Evolutionary conservation across 495 filamentous ascomycete genomes (phyloP), one percentile per base, ranked within the genome.

Genomic region (Gamarada debralockiae): DNA sequence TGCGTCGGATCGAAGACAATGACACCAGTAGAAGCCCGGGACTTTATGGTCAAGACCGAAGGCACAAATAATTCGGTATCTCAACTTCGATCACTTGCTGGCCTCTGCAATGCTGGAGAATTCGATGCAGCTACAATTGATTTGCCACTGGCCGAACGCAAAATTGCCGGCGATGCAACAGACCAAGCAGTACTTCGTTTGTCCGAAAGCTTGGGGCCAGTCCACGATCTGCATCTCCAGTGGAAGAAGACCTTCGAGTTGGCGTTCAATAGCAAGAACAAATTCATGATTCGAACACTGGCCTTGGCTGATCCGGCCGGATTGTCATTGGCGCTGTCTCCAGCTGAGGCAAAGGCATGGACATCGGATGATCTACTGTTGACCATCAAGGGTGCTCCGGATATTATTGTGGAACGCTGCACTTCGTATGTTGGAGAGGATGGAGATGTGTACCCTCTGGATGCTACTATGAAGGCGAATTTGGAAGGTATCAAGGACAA

Each of bases 211-310:
- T 65, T 84, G 1, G 70, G 71, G 1, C 65, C 78, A 0, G 71
- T 80, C 1, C 45, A 67, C 4, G 69, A 77, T n/a, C 57, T 81
- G 3, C 70, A 75, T 13, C 56, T 72, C 14, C 56, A 66, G 14
- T 84, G 78, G 72, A 70, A 71, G 22, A 79, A 72, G 34, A 70
- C 78, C 12, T 85, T 80, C 63, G 77, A 87, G 54, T 68, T 88
- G 12, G 79, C 80, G 0, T 89, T 90, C 71, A 90, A 89, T 64
- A 83, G 79, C 60, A 87, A 87, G 70, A 88, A 87, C 63, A 90
- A 89, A 63, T 89, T 76, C 64, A 87, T 86, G 82, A 73, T 86
- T 43, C 56, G 67, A 15, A 69, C 69, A 0, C 62, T 74, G 9
- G 62, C 66, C 3, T 44, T 70, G 37, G 58, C 62, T 4, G 61